These are phyloP conservation scores for Xylariaceae sp. DNA, from an alignment of 2,329 filamentous ascomycete species.

Conservation along the genomic window DNA sequence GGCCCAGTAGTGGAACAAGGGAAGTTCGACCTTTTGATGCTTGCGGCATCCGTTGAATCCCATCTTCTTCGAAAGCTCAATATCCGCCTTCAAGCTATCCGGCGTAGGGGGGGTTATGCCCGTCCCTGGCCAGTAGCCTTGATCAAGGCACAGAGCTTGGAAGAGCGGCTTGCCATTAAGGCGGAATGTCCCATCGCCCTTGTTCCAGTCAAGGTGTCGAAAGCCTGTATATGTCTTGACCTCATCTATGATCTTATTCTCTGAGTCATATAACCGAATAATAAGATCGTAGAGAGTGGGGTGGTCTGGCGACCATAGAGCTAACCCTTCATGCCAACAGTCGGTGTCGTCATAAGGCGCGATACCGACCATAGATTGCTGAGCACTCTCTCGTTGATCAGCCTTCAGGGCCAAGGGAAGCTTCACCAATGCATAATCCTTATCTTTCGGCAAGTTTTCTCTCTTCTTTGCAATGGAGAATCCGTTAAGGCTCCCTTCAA, in stretches of 20 bases:
- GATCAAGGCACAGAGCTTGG: conserved; percentile 57
- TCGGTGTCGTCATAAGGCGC: conserved; percentile 37
- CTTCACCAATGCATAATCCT: conserved; percentile 44
- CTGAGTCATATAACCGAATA: conserved; percentile 47
- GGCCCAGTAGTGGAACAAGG: conserved; percentile 58
- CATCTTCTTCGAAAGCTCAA: conserved; percentile 55
- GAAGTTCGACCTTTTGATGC: conserved; percentile 62
- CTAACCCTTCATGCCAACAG: conserved; percentile 52
- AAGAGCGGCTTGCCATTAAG: conserved; percentile 57
- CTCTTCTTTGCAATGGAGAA: conserved; percentile 42
- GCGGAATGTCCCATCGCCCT: conserved; percentile 54
- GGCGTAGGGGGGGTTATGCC: conserved; percentile 54
- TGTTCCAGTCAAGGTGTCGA: conserved; percentile 56
- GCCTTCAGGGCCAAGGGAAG: conserved; percentile 46
- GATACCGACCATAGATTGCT: conserved; percentile 32
- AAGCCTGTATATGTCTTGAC: conserved; percentile 59
- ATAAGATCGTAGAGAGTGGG: conserved; percentile 54
- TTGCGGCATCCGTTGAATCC: conserved; percentile 63
- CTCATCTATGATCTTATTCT: conserved; percentile 46
- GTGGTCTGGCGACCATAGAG: conserved; percentile 58
- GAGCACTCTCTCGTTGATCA: conserved; percentile 39
- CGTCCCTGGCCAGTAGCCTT: conserved; percentile 60
- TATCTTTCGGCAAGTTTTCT: conserved; percentile 45
- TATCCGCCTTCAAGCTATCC: conserved; percentile 46
- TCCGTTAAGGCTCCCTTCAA: conserved; percentile 51